Evolutionary conservation across 78 protist species (phyloP).

Genomic region (Speleostelium caveatum): DNA sequence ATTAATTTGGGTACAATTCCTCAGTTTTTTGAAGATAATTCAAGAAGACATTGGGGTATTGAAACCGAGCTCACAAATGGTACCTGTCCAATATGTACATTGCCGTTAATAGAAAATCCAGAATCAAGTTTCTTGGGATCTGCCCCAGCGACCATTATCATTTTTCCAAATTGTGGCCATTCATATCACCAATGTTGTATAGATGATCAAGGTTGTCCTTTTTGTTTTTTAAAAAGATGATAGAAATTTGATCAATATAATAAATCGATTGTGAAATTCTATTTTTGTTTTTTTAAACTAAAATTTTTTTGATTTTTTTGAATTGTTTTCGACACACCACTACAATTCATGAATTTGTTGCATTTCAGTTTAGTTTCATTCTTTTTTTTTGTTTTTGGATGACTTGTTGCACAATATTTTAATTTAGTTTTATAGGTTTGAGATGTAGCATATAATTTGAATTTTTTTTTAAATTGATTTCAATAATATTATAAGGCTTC

Average conservation of each 20-base stretch:
- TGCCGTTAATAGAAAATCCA: conserved; percentile 55
- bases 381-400: too few relatives aligned
- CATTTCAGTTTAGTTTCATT: too few relatives aligned
- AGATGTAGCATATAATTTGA: too few relatives aligned
- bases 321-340: too few relatives aligned
- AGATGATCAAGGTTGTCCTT: conserved; percentile 66
- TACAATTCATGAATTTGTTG: too few relatives aligned
- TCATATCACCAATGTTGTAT: conserved; percentile 71
- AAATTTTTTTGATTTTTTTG: too few relatives aligned
- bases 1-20: conserved; percentile 22
- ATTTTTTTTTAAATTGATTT: too few relatives aligned
- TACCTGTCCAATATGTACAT: conserved; percentile 56
- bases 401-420: too few relatives aligned
- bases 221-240: conserved; percentile 56
- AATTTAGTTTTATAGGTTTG: too few relatives aligned
- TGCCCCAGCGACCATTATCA: conserved; percentile 45
- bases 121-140: conserved; percentile 61
- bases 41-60: conserved; percentile 76
- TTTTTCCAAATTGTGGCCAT: conserved; percentile 72
- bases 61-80: conserved; percentile 62
- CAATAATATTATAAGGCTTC: too few relatives aligned
- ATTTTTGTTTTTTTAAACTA: too few relatives aligned
- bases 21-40: conserved; percentile 65
- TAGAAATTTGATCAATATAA: conserved; percentile 7
- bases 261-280: neutral